Evolutionary conservation across 768 basidiomycete genomes (phyloP), one percentile per base, ranked within the genome.

Genomic region (Leucosporidium yakuticum): DNA sequence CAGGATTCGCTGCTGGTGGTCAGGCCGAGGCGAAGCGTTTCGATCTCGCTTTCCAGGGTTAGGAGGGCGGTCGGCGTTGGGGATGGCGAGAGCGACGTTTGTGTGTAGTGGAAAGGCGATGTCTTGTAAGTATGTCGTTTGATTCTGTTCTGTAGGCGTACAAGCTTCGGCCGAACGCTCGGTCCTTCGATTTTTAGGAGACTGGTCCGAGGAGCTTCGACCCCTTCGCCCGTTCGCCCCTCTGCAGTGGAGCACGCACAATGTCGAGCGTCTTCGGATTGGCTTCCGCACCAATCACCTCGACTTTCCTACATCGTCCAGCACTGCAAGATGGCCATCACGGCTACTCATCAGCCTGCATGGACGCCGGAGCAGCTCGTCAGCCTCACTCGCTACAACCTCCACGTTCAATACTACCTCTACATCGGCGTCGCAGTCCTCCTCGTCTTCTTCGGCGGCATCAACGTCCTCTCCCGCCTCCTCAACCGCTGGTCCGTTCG

Each of bases 1-100:
- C 94, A 15, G 93, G 94, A 0, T 97, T 90, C 76, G 92, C 94
- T 12, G 89, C 90, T 62, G 93, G 94, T n/a, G 94, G 94, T 9
- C 79, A 91, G 72, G 91, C 92, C n/a, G 91, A 95, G 79, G 88
- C 89, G 0, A 86, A 85, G 48, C 88, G 85, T 77, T 82, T 81
- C 34, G 91, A 91, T 2, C 80, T 91, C 19, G 88, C 91, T 0
- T 95, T 97, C 81, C 91, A 94, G 76, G 91, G 90, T 53, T 92
- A 55, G 17, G 39, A 44, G 39, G 39, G 39, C 51, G 32, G n/a
- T n/a, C n/a, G n/a, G n/a, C n/a, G n/a, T n/a, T n/a, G n/a, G n/a
- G n/a, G n/a, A n/a, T n/a, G n/a, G n/a, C n/a, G n/a, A n/a, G n/a
- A n/a, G n/a, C n/a, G 56, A 15, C 14, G 39, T 8, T 15, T 44